Evolutionary conservation across 305 asterid species (phyloP), one percentile per base, ranked within the genome.

Genomic region (Lippia alba): DNA sequence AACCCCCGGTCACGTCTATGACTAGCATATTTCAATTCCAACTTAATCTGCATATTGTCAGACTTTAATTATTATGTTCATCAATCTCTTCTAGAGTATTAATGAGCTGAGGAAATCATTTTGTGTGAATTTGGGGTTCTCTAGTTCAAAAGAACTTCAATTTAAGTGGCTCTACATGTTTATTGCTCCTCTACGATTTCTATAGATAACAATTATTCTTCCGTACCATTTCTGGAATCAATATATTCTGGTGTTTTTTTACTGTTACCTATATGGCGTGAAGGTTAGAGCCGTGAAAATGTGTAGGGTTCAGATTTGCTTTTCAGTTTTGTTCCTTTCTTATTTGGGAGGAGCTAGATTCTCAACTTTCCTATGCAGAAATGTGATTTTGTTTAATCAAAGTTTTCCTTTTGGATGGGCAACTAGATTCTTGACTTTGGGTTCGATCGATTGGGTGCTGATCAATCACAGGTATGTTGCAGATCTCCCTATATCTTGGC

Each of bases 381-480:
- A 36, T 61, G 69, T 73, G 68, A 54, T 48, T 74, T 74, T 70
- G 10, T 49, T 39, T 79, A 69, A 64, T 82, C 46, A 69, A 70
- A 53, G 14, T 58, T 70, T 36, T 68, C 30, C 60, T 77, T 68
- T 80, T 70, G 82, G 66, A 59, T 82, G 78, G 67, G 34, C 67
- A 34, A 79, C 73, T 69, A 94, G 99, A 87, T 94, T 80, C 96
- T 94, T 61, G 99, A 94, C 86, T 94, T 94, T 69, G 99, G 88
- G 78, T 90, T 94, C 56, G 97, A 94, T 80, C 95, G 99, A 57
- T 72, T 94, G 84, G 99, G 99, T 57, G 97, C 96, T 67, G 97
- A 88, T 81, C 96, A 89, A 75, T 87, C 99, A 54, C 87, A 85
- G 99, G 99, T 94, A 84, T 58, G 58, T 51, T 39, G 62, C 30